These are phyloP conservation scores for Hysterangium stoloniferum DNA, from an alignment of 768 basidiomycete genomes.

Conservation along the genomic window DNA sequence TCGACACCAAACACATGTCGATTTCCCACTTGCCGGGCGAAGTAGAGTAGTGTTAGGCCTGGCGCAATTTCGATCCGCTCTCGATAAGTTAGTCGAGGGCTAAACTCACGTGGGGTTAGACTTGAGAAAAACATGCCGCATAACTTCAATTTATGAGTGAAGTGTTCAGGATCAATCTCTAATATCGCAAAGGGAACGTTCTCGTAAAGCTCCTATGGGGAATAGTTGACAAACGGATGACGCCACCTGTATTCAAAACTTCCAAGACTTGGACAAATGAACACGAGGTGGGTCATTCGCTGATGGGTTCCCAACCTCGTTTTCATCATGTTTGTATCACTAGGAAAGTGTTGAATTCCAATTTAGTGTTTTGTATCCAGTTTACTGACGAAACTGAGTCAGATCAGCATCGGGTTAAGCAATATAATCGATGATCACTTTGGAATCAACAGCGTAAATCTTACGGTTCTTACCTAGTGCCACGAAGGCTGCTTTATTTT, in stretches of 20 bases:
- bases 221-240: constrained; percentile 79
- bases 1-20: constrained; percentile 69
- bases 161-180: constrained; percentile 52
- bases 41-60: constrained; percentile 72
- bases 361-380: constrained; percentile 73
- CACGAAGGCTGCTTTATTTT: constrained; percentile 11
- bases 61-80: constrained; percentile 83
- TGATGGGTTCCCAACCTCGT: constrained; percentile 60
- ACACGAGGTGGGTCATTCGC: too few relatives aligned
- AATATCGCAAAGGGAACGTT: constrained; percentile 31
- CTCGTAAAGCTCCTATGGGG: constrained; percentile 67
- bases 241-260: constrained; percentile 51
- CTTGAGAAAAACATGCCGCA: constrained; percentile 87
- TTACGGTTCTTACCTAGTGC: constrained; percentile 59
- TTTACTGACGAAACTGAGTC: constrained; percentile 63
- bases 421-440: constrained; percentile 99
- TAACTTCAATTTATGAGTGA: constrained; percentile 66
- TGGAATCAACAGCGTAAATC: constrained; percentile 96
- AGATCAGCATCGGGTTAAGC: constrained; percentile 77
- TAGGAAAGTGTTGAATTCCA: constrained; percentile 70
- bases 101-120: constrained; percentile 29
- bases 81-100: neutral
- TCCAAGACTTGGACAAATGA: constrained; percentile 53
- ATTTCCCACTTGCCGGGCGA: constrained; percentile 45
- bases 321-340: neutral